Conservation (phyloP, 2,329 filamentous ascomycete species). For the Pseudocercospora fuligena region DNA sequence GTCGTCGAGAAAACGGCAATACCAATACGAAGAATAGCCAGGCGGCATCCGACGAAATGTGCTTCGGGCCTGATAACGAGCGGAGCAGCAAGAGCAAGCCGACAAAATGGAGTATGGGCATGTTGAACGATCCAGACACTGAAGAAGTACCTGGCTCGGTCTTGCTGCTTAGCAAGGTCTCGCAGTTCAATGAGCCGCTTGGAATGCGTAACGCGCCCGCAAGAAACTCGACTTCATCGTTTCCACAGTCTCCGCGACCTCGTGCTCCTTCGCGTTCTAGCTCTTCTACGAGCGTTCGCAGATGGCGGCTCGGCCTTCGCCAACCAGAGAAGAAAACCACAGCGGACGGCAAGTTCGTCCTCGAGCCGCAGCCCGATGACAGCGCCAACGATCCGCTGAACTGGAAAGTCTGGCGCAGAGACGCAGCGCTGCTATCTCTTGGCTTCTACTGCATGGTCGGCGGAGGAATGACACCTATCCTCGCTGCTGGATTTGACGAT, state of each 20-base stretch:
- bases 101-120: slow-evolving; percentile 68
- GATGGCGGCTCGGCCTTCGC: slow-evolving; percentile 14
- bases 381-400: slow-evolving; percentile 90
- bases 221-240: slow-evolving; percentile 56
- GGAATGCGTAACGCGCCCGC: slow-evolving; percentile 67
- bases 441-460: slow-evolving; percentile 94
- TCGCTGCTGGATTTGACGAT: slow-evolving; percentile 87
- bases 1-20: slow-evolving; percentile 14
- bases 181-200: slow-evolving; percentile 66
- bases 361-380: slow-evolving; percentile 91
- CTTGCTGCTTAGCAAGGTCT: slow-evolving; percentile 60
- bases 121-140: slow-evolving; percentile 78
- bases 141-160: slow-evolving; percentile 80
- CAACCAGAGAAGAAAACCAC: slow-evolving; percentile 71
- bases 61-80: slow-evolving; percentile 24
- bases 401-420: slow-evolving; percentile 82
- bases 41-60: slow-evolving; percentile 12
- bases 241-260: slow-evolving; percentile 45
- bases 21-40: slow-evolving; percentile 19
- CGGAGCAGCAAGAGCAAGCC: slow-evolving; percentile 24
- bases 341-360: slow-evolving; percentile 78
- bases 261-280: slow-evolving; percentile 25
- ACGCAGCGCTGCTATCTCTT: slow-evolving; percentile 77
- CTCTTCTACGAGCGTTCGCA: slow-evolving; percentile 21
- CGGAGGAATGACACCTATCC: slow-evolving; percentile 86